These are phyloP conservation scores for Microbotryomycetes sp. DNA, from an alignment of 1,284 basidiomycete species.

Conservation along the genomic window DNA sequence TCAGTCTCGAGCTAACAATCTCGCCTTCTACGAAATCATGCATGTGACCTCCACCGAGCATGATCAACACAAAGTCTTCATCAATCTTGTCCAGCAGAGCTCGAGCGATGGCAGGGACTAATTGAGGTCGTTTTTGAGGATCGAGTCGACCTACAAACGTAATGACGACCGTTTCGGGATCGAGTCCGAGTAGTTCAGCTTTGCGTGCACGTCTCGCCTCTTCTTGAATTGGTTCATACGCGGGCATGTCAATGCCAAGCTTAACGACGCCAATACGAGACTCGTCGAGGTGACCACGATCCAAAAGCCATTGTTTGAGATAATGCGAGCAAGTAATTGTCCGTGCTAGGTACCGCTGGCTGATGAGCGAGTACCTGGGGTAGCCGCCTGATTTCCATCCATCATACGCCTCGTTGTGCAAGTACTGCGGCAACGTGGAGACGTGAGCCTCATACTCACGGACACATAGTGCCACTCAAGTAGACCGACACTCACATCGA, in stretches of 20 bases:
- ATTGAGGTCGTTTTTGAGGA: conserved; percentile 27
- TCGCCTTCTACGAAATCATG: conserved; percentile 1
- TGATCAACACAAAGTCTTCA: conserved; percentile 27
- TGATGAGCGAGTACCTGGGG: conserved; percentile 30
- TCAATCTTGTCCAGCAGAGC: conserved; percentile 14
- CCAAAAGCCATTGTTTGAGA: conserved; percentile 27
- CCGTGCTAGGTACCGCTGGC: conserved; percentile 32
- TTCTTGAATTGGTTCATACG: background rate
- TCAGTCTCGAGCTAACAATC: background rate
- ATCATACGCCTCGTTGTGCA: conserved; percentile 34
- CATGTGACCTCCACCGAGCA: conserved; percentile 29
- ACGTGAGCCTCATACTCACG: background rate
- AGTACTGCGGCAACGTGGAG: conserved; percentile 16
- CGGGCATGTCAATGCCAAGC: conserved; percentile 30
- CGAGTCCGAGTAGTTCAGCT: conserved; percentile 11
- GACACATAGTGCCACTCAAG: background rate
- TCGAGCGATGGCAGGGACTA: conserved; percentile 24
- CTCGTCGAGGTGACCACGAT: conserved; percentile 20
- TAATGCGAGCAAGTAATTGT: conserved; percentile 35
- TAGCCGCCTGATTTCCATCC: conserved; percentile 33
- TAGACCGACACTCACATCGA: conserved; percentile 31
- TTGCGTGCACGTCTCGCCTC: conserved; percentile 11
- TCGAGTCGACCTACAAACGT: conserved; percentile 31
- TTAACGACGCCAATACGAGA: conserved; percentile 34
- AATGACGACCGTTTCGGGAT: conserved; percentile 21